Conservation (phyloP, 164 flowering plant species). For the Liriodendron chinense region DNA sequence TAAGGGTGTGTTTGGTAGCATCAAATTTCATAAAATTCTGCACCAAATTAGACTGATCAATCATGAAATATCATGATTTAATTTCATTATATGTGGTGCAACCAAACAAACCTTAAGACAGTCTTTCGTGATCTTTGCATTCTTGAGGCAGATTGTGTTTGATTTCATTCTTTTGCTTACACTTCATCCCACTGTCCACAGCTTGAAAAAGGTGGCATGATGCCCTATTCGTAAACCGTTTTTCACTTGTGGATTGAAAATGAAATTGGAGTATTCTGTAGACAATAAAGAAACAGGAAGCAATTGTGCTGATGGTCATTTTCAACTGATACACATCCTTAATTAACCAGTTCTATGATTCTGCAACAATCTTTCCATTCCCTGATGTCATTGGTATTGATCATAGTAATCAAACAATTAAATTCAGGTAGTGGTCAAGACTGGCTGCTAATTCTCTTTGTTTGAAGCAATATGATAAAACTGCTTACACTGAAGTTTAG, state of each 20-base stretch:
- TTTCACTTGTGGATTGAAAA: not conserved
- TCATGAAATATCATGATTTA: too few relatives aligned
- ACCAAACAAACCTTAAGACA: too few relatives aligned
- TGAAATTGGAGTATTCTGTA: not conserved
- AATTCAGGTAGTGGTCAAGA: not conserved
- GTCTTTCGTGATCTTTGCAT: too few relatives aligned
- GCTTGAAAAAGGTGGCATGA: not conserved
- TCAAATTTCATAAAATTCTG: too few relatives aligned
- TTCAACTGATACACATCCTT: not conserved
- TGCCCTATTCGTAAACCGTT: not conserved
- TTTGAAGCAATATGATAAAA: not conserved
- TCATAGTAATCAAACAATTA: not conserved
- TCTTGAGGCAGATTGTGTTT: not conserved
- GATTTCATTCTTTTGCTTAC: not conserved
- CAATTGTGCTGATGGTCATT: not conserved
- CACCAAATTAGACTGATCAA: too few relatives aligned
- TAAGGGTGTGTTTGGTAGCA: not conserved
- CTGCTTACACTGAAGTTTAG: not conserved
- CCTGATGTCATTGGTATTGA: not conserved
- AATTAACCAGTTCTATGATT: not conserved
- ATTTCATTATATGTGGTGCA: too few relatives aligned
- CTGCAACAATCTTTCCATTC: not conserved
- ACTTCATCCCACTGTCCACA: not conserved
- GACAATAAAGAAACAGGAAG: not conserved
- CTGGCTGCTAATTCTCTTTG: not conserved